Evolutionary conservation across 192 early-diverging fungal species (phyloP).

Genomic region (Lunasporangiospora selenospora): DNA sequence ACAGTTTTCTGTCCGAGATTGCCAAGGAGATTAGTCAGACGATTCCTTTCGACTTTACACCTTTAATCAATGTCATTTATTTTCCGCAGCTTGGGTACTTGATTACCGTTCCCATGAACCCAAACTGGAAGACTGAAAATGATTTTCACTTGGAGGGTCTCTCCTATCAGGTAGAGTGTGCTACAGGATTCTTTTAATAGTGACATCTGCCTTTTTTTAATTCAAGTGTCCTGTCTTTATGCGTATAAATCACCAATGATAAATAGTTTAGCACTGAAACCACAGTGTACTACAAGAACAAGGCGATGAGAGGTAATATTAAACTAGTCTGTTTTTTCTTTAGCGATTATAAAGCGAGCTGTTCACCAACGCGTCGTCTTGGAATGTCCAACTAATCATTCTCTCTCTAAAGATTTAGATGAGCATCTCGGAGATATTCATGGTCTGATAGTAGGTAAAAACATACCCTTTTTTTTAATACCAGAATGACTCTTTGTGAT

Average conservation of each 20-base stretch:
- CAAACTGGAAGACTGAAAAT: conserved; percentile 52
- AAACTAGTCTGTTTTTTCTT: not conserved
- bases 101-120: conserved; percentile 67
- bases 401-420: conserved; percentile 76
- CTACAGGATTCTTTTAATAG: not conserved
- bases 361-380: too few species aligned
- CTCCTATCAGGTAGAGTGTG: conserved; percentile 63
- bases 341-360: not conserved
- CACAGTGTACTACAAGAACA: conserved; percentile 77
- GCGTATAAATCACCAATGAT: too few species aligned
- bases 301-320: conserved; percentile 51
- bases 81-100: conserved; percentile 84
- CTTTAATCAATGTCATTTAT: conserved; percentile 74
- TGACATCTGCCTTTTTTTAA: not conserved
- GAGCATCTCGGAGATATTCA: conserved; percentile 85
- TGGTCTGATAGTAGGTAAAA: conserved; percentile 73
- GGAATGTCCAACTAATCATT: too few species aligned
- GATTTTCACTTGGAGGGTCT: conserved; percentile 58
- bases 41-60: conserved; percentile 60
- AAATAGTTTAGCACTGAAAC: conserved; percentile 72
- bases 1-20: conserved; percentile 66
- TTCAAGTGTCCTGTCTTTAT: not conserved
- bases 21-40: conserved; percentile 62
- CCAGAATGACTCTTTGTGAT: not conserved
- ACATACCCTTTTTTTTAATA: not conserved